Percentiles rank a stretch among this genome's conserved stretches.
Conservation (phyloP, 2,329 filamentous ascomycete species). For the Fusarium sp. region DNA sequence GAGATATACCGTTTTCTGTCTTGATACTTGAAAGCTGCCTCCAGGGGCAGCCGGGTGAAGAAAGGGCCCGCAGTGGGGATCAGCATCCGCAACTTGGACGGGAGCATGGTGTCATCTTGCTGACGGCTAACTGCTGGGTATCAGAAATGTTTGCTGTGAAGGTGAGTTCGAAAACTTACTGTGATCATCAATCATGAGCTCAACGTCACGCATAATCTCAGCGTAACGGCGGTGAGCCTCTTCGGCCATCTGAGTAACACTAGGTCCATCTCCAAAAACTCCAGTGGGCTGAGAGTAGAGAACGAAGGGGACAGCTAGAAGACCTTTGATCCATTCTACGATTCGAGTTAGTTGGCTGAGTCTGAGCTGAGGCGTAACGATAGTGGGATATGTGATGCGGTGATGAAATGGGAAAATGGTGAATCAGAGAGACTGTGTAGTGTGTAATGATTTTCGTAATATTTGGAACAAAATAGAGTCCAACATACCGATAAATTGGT, state of each 20-base stretch:
- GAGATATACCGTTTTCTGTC: slow-evolving; percentile 89
- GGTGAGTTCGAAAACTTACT: slow-evolving; percentile 62
- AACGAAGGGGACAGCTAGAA: slow-evolving; percentile 95
- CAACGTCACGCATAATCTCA: slow-evolving; percentile 95
- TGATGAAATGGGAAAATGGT: background rate
- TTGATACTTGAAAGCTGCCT: slow-evolving; percentile 92
- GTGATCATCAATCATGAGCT: slow-evolving; percentile 91
- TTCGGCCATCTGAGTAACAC: slow-evolving; percentile 77
- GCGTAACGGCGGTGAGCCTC: slow-evolving; percentile 90
- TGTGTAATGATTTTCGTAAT: background rate
- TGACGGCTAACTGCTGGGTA: slow-evolving; percentile 74
- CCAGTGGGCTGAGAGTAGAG: slow-evolving; percentile 95
- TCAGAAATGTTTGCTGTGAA: background rate
- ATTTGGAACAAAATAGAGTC: background rate
- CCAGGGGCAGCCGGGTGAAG: slow-evolving; percentile 88
- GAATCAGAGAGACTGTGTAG: background rate
- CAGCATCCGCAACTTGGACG: slow-evolving; percentile 91
- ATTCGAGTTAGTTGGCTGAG: slow-evolving; percentile 6
- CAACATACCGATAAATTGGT: slow-evolving; percentile 81
- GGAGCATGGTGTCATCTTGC: slow-evolving; percentile 70
- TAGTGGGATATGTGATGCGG: slow-evolving; percentile 10
- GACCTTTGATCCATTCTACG: slow-evolving; percentile 95
- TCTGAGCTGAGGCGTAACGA: background rate
- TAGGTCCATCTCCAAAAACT: slow-evolving; percentile 77
- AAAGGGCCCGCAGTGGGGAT: slow-evolving; percentile 93